Conservation (phyloP, 1,284 basidiomycete genomes). For the Exobasidium cylindrosporum region DNA sequence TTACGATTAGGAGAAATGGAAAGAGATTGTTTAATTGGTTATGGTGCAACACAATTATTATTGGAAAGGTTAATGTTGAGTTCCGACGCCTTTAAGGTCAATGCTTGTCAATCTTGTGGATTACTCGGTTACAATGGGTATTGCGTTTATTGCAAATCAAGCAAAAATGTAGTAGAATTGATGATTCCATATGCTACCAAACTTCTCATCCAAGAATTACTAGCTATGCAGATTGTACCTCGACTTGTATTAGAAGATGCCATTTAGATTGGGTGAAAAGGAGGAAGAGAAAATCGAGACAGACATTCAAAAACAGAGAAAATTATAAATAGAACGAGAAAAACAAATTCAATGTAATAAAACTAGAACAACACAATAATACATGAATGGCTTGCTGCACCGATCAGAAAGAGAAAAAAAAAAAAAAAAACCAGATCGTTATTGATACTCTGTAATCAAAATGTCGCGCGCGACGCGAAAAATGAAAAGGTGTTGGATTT, state of each 20-base stretch:
- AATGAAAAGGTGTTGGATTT: no score
- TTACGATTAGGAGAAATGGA: conserved; percentile 98
- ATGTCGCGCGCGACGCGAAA: no score
- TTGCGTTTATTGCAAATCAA: conserved; percentile 73
- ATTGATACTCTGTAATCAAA: no score
- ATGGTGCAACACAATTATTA: conserved; percentile 79
- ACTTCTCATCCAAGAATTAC: conserved; percentile 90
- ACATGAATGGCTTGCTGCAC: no score
- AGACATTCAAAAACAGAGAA: no score
- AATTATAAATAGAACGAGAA: no score
- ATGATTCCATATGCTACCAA: conserved; percentile 99
- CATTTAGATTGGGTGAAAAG: conserved; percentile 15
- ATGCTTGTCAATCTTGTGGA: conserved; percentile 87
- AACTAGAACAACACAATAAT: no score
- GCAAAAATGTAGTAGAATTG: conserved; percentile 89
- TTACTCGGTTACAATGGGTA: conserved; percentile 79
- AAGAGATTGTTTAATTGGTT: conserved; percentile 69
- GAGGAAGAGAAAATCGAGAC: background rate
- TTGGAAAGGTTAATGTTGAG: conserved; percentile 92
- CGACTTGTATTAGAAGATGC: conserved; percentile 56
- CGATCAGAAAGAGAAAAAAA: no score
- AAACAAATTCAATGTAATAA: no score
- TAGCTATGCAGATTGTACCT: conserved; percentile 59
- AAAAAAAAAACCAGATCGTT: no score
- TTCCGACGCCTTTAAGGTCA: conserved; percentile 90